A percentile compares a stretch with the other conserved stretches of the same genome.
Evolutionary conservation across 1,139 yeast species (phyloP).

Genomic region (Geotrichum bryndzae): DNA sequence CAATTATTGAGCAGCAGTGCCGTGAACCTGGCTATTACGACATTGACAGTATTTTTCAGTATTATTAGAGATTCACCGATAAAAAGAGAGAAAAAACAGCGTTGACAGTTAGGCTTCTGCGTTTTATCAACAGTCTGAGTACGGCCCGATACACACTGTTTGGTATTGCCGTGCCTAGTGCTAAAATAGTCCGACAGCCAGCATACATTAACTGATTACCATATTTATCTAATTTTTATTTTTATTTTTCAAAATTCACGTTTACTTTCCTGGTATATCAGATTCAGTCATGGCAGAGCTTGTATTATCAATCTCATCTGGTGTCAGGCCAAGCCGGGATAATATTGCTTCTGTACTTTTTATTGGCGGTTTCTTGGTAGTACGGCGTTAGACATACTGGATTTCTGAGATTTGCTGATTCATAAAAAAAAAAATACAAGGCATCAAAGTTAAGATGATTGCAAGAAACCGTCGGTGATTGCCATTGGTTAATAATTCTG

Average conservation of each 20-base stretch:
- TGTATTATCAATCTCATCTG: not conserved
- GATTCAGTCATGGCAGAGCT: not conserved
- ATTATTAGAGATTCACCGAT: too few species aligned
- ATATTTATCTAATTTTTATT: not conserved
- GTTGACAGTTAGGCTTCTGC: not conserved
- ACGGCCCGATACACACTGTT: not conserved
- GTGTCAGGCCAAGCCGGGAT: not conserved
- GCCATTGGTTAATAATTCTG: not conserved
- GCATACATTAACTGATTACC: not conserved
- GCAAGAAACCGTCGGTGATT: not conserved
- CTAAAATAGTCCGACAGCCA: not conserved
- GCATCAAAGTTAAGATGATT: not conserved
- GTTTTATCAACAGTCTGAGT: not conserved
- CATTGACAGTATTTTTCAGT: too few species aligned
- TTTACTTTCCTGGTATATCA: not conserved
- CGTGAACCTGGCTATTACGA: too few species aligned
- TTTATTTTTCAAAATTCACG: not conserved
- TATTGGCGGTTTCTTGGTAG: not conserved
- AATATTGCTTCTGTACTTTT: not conserved
- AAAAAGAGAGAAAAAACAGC: too few species aligned
- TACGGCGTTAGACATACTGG: not conserved
- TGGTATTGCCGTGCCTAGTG: not conserved
- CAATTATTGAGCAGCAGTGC: too few species aligned
- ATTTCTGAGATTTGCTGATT: not conserved
- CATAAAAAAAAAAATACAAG: not conserved